phyloP scores from a whole-genome alignment of 805 yeast species.

The Jamesozyma piceae region DNA sequence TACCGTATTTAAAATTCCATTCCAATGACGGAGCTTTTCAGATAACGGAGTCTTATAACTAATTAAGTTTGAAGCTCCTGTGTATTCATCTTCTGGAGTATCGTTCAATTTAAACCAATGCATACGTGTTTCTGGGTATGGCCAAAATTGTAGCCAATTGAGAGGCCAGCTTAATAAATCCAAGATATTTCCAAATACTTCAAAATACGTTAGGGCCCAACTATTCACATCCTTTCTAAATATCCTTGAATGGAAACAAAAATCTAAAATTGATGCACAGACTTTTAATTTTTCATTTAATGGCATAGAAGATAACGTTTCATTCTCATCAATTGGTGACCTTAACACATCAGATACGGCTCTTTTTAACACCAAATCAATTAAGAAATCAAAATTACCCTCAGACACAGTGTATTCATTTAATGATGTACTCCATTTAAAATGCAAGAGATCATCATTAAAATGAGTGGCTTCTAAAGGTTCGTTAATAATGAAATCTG shows the following conservation, averaged over 20 bases:
- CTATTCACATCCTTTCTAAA: slow-evolving; percentile 8
- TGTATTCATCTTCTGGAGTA: slow-evolving; percentile 5
- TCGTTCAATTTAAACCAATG: slow-evolving; percentile 23
- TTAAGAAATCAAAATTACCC: slow-evolving; percentile 8
- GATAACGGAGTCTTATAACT: slow-evolving; percentile 27
- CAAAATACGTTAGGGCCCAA: slow-evolving; percentile 23
- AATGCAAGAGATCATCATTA: slow-evolving; percentile 5
- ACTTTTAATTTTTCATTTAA: slow-evolving; percentile 4
- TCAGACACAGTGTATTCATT: background rate
- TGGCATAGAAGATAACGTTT: background rate
- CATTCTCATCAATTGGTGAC: background rate
- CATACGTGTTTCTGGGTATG: slow-evolving; percentile 24
- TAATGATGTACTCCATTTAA: slow-evolving; percentile 13
- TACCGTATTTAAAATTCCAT: slow-evolving; percentile 15
- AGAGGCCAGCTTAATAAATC: slow-evolving; percentile 22
- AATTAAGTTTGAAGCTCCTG: slow-evolving; percentile 20
- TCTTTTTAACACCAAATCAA: slow-evolving; percentile 13
- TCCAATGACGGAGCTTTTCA: slow-evolving; percentile 26
- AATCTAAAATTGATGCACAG: slow-evolving; percentile 19
- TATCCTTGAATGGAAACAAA: slow-evolving; percentile 16
- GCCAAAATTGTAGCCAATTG: slow-evolving; percentile 21
- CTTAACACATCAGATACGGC: slow-evolving; percentile 10
- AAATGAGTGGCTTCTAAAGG: slow-evolving; percentile 1
- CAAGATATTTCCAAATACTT: slow-evolving; percentile 13
- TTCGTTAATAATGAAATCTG: background rate